Conservation (phyloP, 805 yeast species). For the Schizosaccharomyces osmophilus region DNA sequence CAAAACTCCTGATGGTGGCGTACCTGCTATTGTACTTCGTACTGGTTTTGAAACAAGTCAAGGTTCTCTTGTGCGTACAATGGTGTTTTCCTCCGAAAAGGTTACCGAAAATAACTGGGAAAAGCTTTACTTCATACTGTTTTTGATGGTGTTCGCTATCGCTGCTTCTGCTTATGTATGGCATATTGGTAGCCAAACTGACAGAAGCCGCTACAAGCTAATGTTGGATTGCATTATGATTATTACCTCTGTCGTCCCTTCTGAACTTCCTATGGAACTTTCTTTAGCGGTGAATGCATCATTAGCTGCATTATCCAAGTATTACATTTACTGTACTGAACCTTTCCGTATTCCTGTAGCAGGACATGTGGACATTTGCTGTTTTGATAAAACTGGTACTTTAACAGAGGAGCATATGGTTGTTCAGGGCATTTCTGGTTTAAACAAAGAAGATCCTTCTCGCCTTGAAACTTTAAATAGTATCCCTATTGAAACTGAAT, state of each 20-base stretch:
- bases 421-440: slow-evolving; percentile 88
- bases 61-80: slow-evolving; percentile 88
- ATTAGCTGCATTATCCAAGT: slow-evolving; percentile 63
- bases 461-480: slow-evolving; percentile 29
- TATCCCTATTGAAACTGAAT: slow-evolving; percentile 44
- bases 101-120: slow-evolving; percentile 89
- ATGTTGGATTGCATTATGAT: slow-evolving; percentile 87
- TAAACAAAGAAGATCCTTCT: slow-evolving; percentile 17
- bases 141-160: slow-evolving; percentile 71
- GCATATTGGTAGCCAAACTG: slow-evolving; percentile 91
- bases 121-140: slow-evolving; percentile 75
- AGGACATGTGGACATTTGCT: slow-evolving; percentile 93
- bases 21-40: slow-evolving; percentile 66
- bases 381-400: slow-evolving; percentile 96
- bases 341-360: slow-evolving; percentile 96
- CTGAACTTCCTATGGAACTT: slow-evolving; percentile 95
- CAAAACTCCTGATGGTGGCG: slow-evolving; percentile 77
- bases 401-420: slow-evolving; percentile 89
- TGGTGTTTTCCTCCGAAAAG: slow-evolving; percentile 91
- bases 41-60: slow-evolving; percentile 98
- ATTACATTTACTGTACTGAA: slow-evolving; percentile 84
- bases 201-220: slow-evolving; percentile 80
- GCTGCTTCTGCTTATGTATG: slow-evolving; percentile 95
- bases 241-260: slow-evolving; percentile 93
- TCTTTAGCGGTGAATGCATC: slow-evolving; percentile 95